Evolutionary conservation across 1,284 basidiomycete species (phyloP), one percentile per base, ranked within the genome.

Genomic region (Grifola frondosa): DNA sequence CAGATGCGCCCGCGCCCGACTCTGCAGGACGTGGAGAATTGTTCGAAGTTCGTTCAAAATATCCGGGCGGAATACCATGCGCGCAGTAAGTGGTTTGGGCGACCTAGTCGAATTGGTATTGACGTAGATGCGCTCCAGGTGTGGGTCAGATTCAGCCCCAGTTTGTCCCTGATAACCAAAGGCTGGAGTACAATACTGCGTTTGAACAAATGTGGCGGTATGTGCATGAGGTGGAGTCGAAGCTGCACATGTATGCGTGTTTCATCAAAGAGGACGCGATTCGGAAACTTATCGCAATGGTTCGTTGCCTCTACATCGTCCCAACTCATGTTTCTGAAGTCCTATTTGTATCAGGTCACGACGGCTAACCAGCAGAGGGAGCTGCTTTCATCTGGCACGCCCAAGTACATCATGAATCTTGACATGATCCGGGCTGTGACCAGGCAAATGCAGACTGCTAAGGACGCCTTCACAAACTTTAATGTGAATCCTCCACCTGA

Each of bases 331-430:
- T 10, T 31, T 16, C 33, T n/a, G 4, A 13, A 16, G 11, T 15
- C 30, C 15, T 32, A 43, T 44, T 16, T 37, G 29, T 26, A 28
- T 40, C 49, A 87, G 81, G 71, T 76, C 33, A 56, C 70, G 37
- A 72, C 74, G 4, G 73, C 78, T 15, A 63, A 67, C 30, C 71
- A 71, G 34, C 84, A 88, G 65, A 66, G 75, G 23, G 57, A 56
- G 6, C 61, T 80, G 43, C 53, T 78, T 13, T 59, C 70, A 2
- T 62, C 63, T 8, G 58, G 65, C 8, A 68, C 64, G 40, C 76
- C 79, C 20, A 75, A 74, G 30, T 83, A 73, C 52, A 69, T 84
- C 28, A 53, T 83, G 15, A 62, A 57, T 23, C 44, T 77, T 10
- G 57, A 68, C 0, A 65, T 60, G 19, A 62, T 86, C 25, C 71